phyloP scores from a whole-genome alignment of 179 eudicot species.

The Carnegiea gigantea region DNA sequence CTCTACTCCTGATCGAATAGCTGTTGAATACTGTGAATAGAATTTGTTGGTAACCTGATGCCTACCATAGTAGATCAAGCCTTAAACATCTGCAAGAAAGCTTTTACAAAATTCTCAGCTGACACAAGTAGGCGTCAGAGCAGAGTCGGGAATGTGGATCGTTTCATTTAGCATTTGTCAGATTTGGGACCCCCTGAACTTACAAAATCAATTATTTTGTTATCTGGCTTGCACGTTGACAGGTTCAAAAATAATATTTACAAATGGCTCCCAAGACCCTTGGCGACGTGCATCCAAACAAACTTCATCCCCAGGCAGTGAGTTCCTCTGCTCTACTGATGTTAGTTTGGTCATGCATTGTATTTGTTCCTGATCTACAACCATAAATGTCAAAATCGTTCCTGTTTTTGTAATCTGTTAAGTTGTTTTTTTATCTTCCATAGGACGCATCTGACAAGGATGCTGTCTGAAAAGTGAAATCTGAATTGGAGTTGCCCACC shows the following conservation, averaged over 20 bases:
- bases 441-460: not conserved
- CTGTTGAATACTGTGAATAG: too few species aligned
- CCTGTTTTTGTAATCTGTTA: not conserved
- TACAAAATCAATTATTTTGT: not conserved
- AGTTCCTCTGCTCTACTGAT: conserved; percentile 29
- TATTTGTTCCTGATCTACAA: not conserved
- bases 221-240: conserved; percentile 30
- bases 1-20: not conserved
- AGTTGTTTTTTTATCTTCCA: too few species aligned
- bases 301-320: conserved; percentile 69
- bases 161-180: too few species aligned
- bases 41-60: not conserved
- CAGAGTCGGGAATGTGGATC: too few species aligned
- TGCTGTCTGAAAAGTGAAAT: not conserved
- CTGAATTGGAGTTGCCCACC: not conserved
- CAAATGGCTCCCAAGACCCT: conserved; percentile 99
- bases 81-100: not conserved
- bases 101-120: not conserved
- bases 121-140: not conserved
- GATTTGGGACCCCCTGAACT: not conserved
- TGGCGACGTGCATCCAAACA: conserved; percentile 99
- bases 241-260: conserved; percentile 90
- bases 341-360: not conserved
- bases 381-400: not conserved
- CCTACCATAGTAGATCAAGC: not conserved